Percentiles rank a stretch among this genome's conserved stretches.
These are phyloP conservation scores for Globisporangium barbulae DNA, from an alignment of 352 stramenopile genomes.

Conservation along the genomic window DNA sequence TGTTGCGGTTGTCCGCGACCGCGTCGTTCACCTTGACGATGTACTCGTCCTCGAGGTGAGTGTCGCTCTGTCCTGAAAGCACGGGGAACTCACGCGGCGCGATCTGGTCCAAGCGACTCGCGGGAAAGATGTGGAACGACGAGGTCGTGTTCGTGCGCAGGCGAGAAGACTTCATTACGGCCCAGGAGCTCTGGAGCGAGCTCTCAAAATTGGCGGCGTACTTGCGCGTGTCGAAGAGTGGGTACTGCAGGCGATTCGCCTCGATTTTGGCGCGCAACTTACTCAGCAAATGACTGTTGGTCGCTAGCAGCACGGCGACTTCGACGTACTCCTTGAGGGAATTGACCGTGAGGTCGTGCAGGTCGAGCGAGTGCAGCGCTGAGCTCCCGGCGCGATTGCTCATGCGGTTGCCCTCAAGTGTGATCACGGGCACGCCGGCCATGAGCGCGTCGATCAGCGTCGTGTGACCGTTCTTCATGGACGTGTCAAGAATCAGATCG, in stretches of 20 bases:
- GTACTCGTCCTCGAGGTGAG: constrained; percentile 37
- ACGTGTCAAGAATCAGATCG: constrained; percentile 77
- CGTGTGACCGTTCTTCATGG: constrained; percentile 85
- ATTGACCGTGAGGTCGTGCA: constrained; percentile 58
- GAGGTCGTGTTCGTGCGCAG: not conserved
- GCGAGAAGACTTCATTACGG: constrained; percentile 24
- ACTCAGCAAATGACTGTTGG: constrained; percentile 24
- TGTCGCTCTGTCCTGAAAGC: constrained; percentile 31
- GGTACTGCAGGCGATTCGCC: constrained; percentile 34
- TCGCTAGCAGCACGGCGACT: constrained; percentile 53
- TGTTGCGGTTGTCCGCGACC: constrained; percentile 23
- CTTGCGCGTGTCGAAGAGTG: constrained; percentile 63
- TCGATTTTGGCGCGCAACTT: constrained; percentile 41
- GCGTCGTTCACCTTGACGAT: constrained; percentile 29
- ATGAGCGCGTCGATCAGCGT: constrained; percentile 77
- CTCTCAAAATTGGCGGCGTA: constrained; percentile 52
- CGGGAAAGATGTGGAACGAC: constrained; percentile 43
- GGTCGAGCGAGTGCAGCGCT: constrained; percentile 40
- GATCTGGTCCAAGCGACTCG: constrained; percentile 16
- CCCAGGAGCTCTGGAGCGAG: constrained; percentile 44
- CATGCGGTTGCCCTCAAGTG: constrained; percentile 65
- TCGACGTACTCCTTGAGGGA: constrained; percentile 84
- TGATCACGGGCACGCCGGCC: constrained; percentile 72
- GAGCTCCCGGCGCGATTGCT: constrained; percentile 62
- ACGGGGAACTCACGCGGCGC: constrained; percentile 31